Evolutionary conservation across 441 rosid genomes (phyloP).

Genomic region (Aleurites moluccanus): DNA sequence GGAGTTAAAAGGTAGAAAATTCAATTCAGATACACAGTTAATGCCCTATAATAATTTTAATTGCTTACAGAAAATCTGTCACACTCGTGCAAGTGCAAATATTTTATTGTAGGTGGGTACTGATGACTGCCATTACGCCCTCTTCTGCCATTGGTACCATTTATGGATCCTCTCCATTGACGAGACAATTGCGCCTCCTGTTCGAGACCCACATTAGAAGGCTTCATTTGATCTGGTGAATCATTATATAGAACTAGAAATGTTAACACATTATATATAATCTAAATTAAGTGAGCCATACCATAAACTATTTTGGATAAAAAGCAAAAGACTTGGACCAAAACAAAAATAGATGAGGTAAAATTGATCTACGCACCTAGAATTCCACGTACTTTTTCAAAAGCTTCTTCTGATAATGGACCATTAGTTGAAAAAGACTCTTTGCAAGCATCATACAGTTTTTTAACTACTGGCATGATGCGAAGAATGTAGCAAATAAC

Average conservation of each 20-base stretch:
- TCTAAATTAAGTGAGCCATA: background rate
- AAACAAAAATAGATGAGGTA: background rate
- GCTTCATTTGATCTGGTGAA: slow-evolving; percentile 89
- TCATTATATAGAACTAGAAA: slow-evolving; percentile 10
- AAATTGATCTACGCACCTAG: slow-evolving; percentile 32
- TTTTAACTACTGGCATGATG: slow-evolving; percentile 43
- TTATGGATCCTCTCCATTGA: slow-evolving; percentile 59
- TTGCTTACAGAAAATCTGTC: slow-evolving; percentile 91
- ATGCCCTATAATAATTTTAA: slow-evolving; percentile 6
- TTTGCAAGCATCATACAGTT: slow-evolving; percentile 47
- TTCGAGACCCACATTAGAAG: slow-evolving; percentile 94
- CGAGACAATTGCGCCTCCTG: slow-evolving; percentile 90
- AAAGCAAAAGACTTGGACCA: too few relatives aligned
- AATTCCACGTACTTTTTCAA: slow-evolving; percentile 40
- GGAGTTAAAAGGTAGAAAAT: background rate
- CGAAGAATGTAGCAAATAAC: slow-evolving; percentile 10
- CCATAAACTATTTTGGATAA: background rate
- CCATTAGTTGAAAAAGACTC: slow-evolving; percentile 47
- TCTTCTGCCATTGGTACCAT: slow-evolving; percentile 32
- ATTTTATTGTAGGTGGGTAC: slow-evolving; percentile 74
- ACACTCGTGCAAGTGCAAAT: slow-evolving; percentile 86
- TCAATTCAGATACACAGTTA: slow-evolving; percentile 1
- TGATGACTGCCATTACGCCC: slow-evolving; percentile 58
- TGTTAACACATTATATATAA: slow-evolving; percentile 11
- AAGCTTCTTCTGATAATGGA: slow-evolving; percentile 50